A percentile compares a stretch with the other conserved stretches of the same genome.
phyloP scores from a whole-genome alignment of 2,329 filamentous ascomycete species.

The Paraconiothyrium sp. region DNA sequence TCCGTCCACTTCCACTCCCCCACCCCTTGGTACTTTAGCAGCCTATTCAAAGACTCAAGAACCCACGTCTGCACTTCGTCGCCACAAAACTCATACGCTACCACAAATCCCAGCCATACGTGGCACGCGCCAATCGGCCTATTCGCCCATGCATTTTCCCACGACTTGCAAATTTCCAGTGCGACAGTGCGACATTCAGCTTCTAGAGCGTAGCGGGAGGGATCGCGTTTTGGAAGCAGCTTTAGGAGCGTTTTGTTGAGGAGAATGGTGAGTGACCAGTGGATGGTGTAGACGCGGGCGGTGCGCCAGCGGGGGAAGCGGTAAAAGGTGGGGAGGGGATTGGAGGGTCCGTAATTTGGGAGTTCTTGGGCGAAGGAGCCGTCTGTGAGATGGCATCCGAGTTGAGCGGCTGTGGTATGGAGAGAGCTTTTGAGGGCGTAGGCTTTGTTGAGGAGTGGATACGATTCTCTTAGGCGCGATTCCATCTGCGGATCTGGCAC shows the following conservation, averaged over 20 bases:
- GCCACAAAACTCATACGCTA: conserved; percentile 43
- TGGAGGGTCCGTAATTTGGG: conserved; percentile 28
- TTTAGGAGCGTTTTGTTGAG: conserved; percentile 42
- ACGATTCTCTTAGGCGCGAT: not conserved
- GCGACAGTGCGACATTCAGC: conserved; percentile 39
- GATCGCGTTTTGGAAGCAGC: conserved; percentile 36
- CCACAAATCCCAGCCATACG: conserved; percentile 42
- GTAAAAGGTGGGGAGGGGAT: conserved; percentile 35
- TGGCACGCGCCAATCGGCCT: conserved; percentile 46
- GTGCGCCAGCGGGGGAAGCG: conserved; percentile 44
- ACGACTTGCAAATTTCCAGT: conserved; percentile 46
- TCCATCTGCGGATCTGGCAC: not conserved
- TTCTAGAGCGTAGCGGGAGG: conserved; percentile 32
- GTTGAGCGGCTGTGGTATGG: conserved; percentile 26
- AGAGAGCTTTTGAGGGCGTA: conserved; percentile 37
- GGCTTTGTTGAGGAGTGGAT: conserved; percentile 34
- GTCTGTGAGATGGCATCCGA: conserved; percentile 35
- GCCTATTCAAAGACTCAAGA: conserved; percentile 35
- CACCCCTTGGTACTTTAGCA: conserved; percentile 39
- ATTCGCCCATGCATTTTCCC: conserved; percentile 46
- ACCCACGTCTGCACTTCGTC: conserved; percentile 40
- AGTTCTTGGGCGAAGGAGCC: conserved; percentile 33
- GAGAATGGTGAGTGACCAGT: conserved; percentile 44
- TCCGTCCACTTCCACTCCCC: conserved; percentile 43
- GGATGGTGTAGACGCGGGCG: conserved; percentile 43